These are phyloP conservation scores for Mycena galericulata DNA, from an alignment of 768 basidiomycete genomes.

Conservation along the genomic window DNA sequence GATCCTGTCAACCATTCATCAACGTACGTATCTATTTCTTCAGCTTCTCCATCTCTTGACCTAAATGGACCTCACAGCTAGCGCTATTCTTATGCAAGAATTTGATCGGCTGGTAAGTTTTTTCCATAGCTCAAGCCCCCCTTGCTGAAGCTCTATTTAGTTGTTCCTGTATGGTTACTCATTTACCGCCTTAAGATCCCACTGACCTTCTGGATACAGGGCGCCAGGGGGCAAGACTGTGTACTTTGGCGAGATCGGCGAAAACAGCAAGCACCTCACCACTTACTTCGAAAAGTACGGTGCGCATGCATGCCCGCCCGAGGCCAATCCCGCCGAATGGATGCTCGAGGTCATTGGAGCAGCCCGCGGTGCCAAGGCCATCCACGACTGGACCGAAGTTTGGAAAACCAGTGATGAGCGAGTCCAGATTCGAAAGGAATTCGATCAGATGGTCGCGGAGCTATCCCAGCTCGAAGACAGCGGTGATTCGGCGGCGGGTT, in stretches of 20 bases:
- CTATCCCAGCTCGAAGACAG: slow-evolving; percentile 29
- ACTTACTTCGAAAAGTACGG: slow-evolving; percentile 73
- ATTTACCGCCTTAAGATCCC: not conserved
- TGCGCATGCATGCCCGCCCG: slow-evolving; percentile 58
- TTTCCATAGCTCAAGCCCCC: not conserved
- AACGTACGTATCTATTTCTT: slow-evolving; percentile 25
- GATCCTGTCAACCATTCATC: slow-evolving; percentile 62
- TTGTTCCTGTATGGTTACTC: slow-evolving; percentile 19
- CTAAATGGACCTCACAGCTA: slow-evolving; percentile 27
- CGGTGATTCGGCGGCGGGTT: slow-evolving; percentile 30
- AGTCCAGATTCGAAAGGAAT: slow-evolving; percentile 49
- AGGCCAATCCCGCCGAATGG: slow-evolving; percentile 73
- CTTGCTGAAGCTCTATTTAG: not conserved
- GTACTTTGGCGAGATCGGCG: slow-evolving; percentile 71
- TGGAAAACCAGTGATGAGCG: slow-evolving; percentile 56
- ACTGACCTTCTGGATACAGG: slow-evolving; percentile 43
- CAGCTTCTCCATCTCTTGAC: not conserved
- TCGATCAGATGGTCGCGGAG: slow-evolving; percentile 40
- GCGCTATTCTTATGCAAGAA: slow-evolving; percentile 61
- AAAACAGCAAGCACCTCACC: slow-evolving; percentile 61
- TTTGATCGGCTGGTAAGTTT: slow-evolving; percentile 57
- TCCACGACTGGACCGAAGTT: slow-evolving; percentile 53
- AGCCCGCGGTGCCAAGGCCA: slow-evolving; percentile 51
- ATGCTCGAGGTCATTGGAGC: slow-evolving; percentile 60
- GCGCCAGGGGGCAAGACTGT: slow-evolving; percentile 66